Conservation (phyloP, 768 basidiomycete species). For the Lactarius hatsudake region DNA sequence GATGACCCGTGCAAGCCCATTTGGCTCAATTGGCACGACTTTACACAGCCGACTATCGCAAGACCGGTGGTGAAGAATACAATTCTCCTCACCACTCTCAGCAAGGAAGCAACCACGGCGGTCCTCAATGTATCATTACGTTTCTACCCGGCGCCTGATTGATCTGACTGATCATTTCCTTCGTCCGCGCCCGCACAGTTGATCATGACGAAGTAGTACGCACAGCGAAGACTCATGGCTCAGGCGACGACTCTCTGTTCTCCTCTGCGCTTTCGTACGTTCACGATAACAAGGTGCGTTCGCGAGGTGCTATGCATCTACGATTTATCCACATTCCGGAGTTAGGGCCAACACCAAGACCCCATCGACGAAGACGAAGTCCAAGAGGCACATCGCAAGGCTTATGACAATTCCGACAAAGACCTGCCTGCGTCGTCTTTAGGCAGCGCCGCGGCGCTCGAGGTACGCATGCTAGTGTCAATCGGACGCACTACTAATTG, state of each 20-base stretch:
- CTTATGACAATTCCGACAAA: constrained; percentile 54
- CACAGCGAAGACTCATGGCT: constrained; percentile 53
- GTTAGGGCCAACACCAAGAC: constrained; percentile 50
- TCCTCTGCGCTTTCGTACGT: constrained; percentile 52
- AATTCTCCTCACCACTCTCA: constrained; percentile 52
- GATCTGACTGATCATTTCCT: constrained; percentile 12
- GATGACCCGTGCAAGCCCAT: neutral
- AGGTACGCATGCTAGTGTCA: constrained; percentile 42
- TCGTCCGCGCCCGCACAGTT: constrained; percentile 41
- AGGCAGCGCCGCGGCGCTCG: constrained; percentile 76
- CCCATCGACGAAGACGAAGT: constrained; percentile 69
- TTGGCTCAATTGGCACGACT: constrained; percentile 16
- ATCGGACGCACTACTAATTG: neutral
- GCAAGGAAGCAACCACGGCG: constrained; percentile 11
- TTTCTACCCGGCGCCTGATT: constrained; percentile 5
- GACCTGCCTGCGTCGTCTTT: constrained; percentile 58
- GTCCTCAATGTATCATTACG: constrained; percentile 29
- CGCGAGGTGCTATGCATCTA: neutral
- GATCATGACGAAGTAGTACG: constrained; percentile 60
- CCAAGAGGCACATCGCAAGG: constrained; percentile 56
- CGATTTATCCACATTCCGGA: neutral
- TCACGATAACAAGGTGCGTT: constrained; percentile 48
- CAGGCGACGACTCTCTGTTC: constrained; percentile 58
- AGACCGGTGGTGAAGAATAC: constrained; percentile 65
- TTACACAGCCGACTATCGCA: constrained; percentile 28